Evolutionary conservation across 192 early-diverging fungal genomes (phyloP), one percentile per base, ranked within the genome.

Genomic region (Ramicandelaber brevisporus): DNA sequence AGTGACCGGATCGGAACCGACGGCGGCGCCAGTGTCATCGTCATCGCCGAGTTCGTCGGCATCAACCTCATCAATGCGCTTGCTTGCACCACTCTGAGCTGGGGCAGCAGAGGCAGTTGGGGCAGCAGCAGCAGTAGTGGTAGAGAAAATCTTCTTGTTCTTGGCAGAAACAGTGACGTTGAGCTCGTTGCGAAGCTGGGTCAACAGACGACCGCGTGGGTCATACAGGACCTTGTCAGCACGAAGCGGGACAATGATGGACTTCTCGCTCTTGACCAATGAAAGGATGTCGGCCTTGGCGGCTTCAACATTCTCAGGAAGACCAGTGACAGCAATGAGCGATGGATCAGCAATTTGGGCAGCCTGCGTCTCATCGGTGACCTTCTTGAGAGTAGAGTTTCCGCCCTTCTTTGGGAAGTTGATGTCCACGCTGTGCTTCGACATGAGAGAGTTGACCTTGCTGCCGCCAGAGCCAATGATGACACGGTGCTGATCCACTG

Each of bases 391-490:
- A n/a, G n/a, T n/a, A n/a, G n/a, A n/a, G n/a, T n/a, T n/a, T n/a
- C n/a, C n/a, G n/a, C n/a, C n/a, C n/a, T n/a, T n/a, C n/a, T 55
- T 54, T 14, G 64, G 61, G 51, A 77, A 63, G 33, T 67, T 46
- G 27, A 73, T 69, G 32, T 61, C 59, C 21, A 77, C 70, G 8
- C 54, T 52, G 43, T 68, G 70, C 14, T 49, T 36, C 9, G 53
- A 57, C 55, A 77, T 65, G 31, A 88, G 52, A 20, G 65, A 56
- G 38, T 65, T 65, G 34, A 92, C 69, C 13, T 59, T 42, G 5
- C 57, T 38, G 17, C 82, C 84, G 26, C 57, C 62, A 20, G 70
- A 65, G 7, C 87, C 87, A 37, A 87, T 92, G 21, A 92, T 48
- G 22, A 63, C 56, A 8, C 70, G 62, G 41, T 88, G 80, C 26